Evolutionary conservation across 768 basidiomycete species (phyloP), one percentile per base, ranked within the genome.

Genomic region (Termitomyces sp.): DNA sequence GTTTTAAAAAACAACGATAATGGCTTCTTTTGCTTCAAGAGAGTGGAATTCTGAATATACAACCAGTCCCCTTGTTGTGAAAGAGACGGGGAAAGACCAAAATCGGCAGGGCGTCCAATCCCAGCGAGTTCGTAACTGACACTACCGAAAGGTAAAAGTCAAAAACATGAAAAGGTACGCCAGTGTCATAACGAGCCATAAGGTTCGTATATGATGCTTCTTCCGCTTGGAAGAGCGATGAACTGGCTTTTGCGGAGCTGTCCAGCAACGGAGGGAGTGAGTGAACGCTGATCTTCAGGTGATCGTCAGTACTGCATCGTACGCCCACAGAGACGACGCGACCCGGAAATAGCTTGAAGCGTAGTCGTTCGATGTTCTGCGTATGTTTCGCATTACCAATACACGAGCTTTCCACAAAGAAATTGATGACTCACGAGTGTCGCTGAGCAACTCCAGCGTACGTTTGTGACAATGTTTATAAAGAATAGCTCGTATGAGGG

Each of bases 291-390:
- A 73, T 64, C 9, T 67, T 56, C 27, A 76, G 61, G 13, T 59
- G 66, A 22, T 69, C 46, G 22, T 58, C 46, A 32, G 46, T 63
- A 49, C 63, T 55, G 12, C 67, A 58, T 55, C 67, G 63, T 4
- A 69, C 54, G 20, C 73, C 74, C 2, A 72, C 60, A 26, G 77
- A 58, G 31, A 72, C 62, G 16, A 77, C 60, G 39, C 66, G 69
- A 12, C 65, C 61, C 4, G 63, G 60, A 50, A 64, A 68, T 36
- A 77, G 55, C 44, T 68, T 67, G 39, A 75, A 67, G 46, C 70
- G 71, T 7, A 76, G 46, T 55, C 70, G 67, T 22, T 68, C 64
- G 26, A 75, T 67, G 22, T 65, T 60, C 74, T 75, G 50, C 14
- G 52, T 5, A 56, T n/a, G n/a, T 39, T 52, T 46, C 26, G 52